These are phyloP conservation scores for Artemisia tridentata DNA, from an alignment of 129 eudicot species.

Conservation along the genomic window DNA sequence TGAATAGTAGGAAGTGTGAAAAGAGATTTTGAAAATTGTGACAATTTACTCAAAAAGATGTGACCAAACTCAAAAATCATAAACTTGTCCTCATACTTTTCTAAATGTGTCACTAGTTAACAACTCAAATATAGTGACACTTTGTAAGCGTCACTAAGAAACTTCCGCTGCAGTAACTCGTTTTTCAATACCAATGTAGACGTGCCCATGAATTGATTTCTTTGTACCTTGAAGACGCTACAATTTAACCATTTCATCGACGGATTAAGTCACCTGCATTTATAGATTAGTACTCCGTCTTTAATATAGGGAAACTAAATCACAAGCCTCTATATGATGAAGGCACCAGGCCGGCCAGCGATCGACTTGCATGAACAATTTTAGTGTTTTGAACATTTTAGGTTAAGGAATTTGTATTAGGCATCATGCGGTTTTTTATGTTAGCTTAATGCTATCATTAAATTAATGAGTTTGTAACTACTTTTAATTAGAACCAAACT, in stretches of 20 bases:
- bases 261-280: constrained; percentile 6
- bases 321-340: background rate
- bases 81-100: too few species aligned
- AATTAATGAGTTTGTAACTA: background rate
- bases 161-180: too few species aligned
- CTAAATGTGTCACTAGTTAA: too few species aligned
- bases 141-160: too few species aligned
- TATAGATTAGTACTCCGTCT: background rate
- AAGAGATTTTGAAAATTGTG: too few species aligned
- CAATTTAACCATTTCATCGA: constrained; percentile 10
- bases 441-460: background rate
- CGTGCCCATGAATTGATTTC: background rate
- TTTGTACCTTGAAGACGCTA: constrained; percentile 9
- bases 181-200: background rate
- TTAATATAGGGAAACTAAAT: too few species aligned
- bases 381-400: too few species aligned
- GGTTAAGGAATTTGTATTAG: constrained; percentile 2
- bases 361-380: background rate
- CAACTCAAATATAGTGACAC: too few species aligned
- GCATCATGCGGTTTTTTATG: background rate
- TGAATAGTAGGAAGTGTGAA: too few species aligned
- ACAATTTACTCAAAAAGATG: too few species aligned
- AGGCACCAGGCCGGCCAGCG: background rate
- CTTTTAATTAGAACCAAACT: background rate
- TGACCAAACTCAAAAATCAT: too few species aligned